Conservation (phyloP, 164 flowering plant genomes). For the Stephania cephalantha region DNA sequence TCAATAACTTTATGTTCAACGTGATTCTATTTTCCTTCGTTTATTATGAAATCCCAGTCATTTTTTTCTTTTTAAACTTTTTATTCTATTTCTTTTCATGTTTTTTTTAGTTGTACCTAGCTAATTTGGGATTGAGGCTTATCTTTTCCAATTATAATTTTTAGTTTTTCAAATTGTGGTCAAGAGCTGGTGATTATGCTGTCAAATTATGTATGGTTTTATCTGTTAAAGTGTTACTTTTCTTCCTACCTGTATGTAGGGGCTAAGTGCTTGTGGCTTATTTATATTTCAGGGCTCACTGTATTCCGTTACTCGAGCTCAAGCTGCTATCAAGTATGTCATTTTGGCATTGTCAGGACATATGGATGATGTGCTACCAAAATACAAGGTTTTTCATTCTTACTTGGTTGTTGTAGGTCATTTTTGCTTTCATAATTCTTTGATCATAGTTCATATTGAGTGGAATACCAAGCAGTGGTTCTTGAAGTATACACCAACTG, state of each 20-base stretch:
- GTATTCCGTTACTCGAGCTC: slow-evolving; percentile 47
- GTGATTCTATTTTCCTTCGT: no score
- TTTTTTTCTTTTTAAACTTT: no score
- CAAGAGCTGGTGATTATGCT: not conserved
- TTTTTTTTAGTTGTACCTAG: no score
- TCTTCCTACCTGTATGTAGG: not conserved
- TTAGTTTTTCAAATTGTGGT: not conserved
- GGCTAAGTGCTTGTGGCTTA: not conserved
- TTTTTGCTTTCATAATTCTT: not conserved
- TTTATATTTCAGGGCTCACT: slow-evolving; percentile 42
- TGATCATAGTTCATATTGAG: not conserved
- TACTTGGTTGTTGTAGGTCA: not conserved
- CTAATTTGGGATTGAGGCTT: no score
- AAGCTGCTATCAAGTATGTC: slow-evolving; percentile 76
- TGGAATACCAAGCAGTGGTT: no score
- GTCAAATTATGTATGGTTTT: not conserved
- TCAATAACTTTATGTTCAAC: no score
- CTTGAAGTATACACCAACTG: not conserved
- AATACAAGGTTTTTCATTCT: slow-evolving; percentile 54
- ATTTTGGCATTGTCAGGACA: slow-evolving; percentile 79
- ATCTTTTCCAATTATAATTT: no score
- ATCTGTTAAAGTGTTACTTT: not conserved
- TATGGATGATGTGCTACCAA: slow-evolving; percentile 74
- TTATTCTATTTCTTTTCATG: no score
- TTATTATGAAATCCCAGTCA: no score